Base-by-base conservation (phyloP, 2,329 filamentous ascomycete genomes). In the Endothia cerciana region DNA sequence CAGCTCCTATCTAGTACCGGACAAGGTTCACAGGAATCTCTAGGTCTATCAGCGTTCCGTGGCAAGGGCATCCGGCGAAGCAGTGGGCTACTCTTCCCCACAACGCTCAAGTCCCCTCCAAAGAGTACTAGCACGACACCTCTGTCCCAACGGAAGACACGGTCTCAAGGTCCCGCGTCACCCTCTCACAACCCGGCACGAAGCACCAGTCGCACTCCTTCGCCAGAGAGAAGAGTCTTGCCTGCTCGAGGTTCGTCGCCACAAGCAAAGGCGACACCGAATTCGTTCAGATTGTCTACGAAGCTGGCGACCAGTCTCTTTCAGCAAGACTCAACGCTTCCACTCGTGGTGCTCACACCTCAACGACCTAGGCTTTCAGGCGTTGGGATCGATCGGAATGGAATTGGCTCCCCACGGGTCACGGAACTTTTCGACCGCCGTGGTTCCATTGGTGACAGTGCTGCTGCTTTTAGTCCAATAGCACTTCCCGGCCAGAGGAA, bases 401-500 rank as follows among this genome's bases (percentile, higher is more conserved):
- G 91, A 0, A 83, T 94, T 63, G 91, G 92, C 7, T 94, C 92
- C 0, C 92, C 91, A 5, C 87, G 87, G 62, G 85, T 94, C 63
- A 83, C 90, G 28, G 89, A 87, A 36, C 82, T 93, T 40, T 83
- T 94, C 41, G 90, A 91, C 69, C 86, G 88, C 41, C 86, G 92
- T 59, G 84, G 81, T 56, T 93, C 91, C 1, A 89, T 94, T 67
- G 86, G 89, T 28, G 89, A 94, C 51, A 80, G 85, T 28, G 86
- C 89, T 1, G 80, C 81, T 17, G 79, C 83, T 7, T 94, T 94
- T 71, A 79, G 89, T 36, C 86, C 89, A 43, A 85, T 79, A 22
- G 73, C 78, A 30, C 71, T 74, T 13, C 72, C 77, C 68, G 70
- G 74, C 17, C 58, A 76, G 70, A 70, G 77, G 61, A 75, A 79